Conservation (phyloP, 208 protist species). For the Crithidia fasciculata region DNA sequence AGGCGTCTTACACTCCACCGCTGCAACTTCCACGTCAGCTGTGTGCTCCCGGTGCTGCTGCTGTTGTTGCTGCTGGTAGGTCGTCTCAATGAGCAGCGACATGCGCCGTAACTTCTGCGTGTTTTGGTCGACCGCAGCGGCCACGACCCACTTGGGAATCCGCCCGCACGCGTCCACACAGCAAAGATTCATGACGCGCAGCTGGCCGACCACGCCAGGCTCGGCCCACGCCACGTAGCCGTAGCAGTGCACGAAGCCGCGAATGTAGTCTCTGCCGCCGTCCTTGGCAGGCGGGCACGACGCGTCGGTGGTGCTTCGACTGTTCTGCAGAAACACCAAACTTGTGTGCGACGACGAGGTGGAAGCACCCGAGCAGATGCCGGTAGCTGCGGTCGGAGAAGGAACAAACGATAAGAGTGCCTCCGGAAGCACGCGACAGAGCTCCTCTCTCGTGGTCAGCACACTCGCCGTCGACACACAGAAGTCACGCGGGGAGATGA, state of each 20-base stretch:
- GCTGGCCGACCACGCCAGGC: neutral
- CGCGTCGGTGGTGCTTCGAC: constrained; percentile 10
- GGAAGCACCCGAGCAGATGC: too few species aligned
- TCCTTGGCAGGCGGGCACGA: neutral
- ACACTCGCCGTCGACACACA: constrained; percentile 28
- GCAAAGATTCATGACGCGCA: constrained; percentile 43
- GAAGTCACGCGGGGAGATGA: constrained; percentile 57
- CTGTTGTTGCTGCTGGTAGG: neutral
- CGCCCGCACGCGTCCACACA: constrained; percentile 53
- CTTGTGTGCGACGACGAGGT: too few species aligned
- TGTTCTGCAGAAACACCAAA: constrained; percentile 39
- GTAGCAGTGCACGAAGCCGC: constrained; percentile 45
- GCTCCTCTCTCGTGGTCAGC: constrained; percentile 13
- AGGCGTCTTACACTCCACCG: too few species aligned
- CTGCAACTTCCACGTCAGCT: neutral
- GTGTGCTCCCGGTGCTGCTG: neutral
- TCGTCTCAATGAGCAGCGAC: constrained; percentile 5
- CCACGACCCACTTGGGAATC: constrained; percentile 53
- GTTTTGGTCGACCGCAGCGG: constrained; percentile 35
- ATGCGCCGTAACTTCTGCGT: constrained; percentile 39
- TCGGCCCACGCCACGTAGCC: constrained; percentile 40
- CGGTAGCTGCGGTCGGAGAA: too few species aligned
- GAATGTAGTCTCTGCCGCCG: constrained; percentile 17
- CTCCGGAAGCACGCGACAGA: constrained; percentile 2
- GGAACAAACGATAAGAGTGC: neutral